Conservation (phyloP, 2,329 filamentous ascomycete genomes). For the Trematosphaeria pertusa region DNA sequence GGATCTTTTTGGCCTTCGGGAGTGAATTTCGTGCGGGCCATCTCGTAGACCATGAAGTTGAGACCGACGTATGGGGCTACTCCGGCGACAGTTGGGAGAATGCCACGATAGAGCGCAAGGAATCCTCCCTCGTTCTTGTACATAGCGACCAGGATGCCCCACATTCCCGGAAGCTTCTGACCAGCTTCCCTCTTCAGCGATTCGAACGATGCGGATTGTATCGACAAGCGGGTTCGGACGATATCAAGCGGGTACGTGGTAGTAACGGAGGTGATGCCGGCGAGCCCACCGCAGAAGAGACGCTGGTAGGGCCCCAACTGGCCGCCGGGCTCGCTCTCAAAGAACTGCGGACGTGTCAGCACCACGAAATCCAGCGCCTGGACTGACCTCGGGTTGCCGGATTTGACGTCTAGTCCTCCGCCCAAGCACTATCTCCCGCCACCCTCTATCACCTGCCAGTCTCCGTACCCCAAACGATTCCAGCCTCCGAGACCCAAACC, state of each 20-base stretch:
- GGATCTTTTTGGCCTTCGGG: slow-evolving; percentile 88
- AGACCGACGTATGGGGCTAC: slow-evolving; percentile 96
- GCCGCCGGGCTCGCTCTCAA: slow-evolving; percentile 76
- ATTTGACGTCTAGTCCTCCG: not conserved
- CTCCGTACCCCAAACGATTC: no score
- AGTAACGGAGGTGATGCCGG: slow-evolving; percentile 93
- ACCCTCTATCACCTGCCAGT: no score
- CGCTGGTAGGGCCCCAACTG: slow-evolving; percentile 77
- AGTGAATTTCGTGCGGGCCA: slow-evolving; percentile 81
- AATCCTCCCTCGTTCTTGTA: slow-evolving; percentile 91
- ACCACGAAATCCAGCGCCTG: not conserved
- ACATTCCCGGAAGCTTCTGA: slow-evolving; percentile 86
- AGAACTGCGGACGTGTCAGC: slow-evolving; percentile 62
- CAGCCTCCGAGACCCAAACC: no score
- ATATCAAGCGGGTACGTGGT: slow-evolving; percentile 98
- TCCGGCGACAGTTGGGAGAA: slow-evolving; percentile 90
- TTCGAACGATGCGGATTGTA: slow-evolving; percentile 95
- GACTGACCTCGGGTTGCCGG: not conserved
- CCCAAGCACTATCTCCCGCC: no score
- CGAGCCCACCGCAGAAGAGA: slow-evolving; percentile 86
- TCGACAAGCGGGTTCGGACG: slow-evolving; percentile 91
- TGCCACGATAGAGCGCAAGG: slow-evolving; percentile 87
- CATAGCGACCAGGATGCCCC: slow-evolving; percentile 80
- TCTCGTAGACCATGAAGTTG: slow-evolving; percentile 99
- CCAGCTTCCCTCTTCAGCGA: slow-evolving; percentile 62